A percentile compares a stretch with the other conserved stretches of the same genome.
These are phyloP conservation scores for Saccharomyces cerevisiae DNA, from an alignment of 805 yeast genomes.

Conservation along the genomic window DNA sequence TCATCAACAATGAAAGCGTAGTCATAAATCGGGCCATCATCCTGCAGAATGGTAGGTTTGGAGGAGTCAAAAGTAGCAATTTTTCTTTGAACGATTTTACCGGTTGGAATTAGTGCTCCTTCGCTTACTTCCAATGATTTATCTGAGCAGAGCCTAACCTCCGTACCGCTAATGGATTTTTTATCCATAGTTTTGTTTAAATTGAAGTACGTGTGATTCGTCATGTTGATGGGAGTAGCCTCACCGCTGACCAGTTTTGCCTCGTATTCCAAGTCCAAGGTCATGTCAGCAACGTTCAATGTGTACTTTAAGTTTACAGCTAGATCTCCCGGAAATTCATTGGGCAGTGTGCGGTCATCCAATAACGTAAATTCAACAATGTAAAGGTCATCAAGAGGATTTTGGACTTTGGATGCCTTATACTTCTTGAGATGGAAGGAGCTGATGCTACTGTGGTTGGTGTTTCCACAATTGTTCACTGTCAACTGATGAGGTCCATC, in stretches of 20 bases:
- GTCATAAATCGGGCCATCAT: conserved; percentile 33
- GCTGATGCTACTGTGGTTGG: conserved; percentile 47
- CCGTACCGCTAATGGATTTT: conserved; percentile 33
- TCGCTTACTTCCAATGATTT: conserved; percentile 37
- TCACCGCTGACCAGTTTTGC: conserved; percentile 23
- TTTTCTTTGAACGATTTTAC: conserved; percentile 29
- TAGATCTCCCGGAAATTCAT: conserved; percentile 55
- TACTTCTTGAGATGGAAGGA: conserved; percentile 46
- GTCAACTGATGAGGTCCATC: conserved; percentile 37
- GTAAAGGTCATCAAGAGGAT: conserved; percentile 24
- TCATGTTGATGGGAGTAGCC: conserved; percentile 46
- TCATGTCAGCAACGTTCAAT: conserved; percentile 27
- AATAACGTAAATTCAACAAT: conserved; percentile 34
- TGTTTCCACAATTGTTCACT: conserved; percentile 35
- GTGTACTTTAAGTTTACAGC: conserved; percentile 40
- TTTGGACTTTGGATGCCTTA: conserved; percentile 44
- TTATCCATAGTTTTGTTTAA: conserved; percentile 29
- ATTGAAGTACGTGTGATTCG: conserved; percentile 60
- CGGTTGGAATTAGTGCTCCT: conserved; percentile 37
- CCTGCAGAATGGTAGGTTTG: conserved; percentile 24
- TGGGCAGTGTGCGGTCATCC: conserved; percentile 36
- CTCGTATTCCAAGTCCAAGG: conserved; percentile 42
- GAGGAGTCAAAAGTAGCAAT: conserved; percentile 21
- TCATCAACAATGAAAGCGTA: conserved; percentile 40
- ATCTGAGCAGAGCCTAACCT: conserved; percentile 33